Evolutionary conservation across 768 basidiomycete genomes (phyloP).

Genomic region (Gyrodon lividus): DNA sequence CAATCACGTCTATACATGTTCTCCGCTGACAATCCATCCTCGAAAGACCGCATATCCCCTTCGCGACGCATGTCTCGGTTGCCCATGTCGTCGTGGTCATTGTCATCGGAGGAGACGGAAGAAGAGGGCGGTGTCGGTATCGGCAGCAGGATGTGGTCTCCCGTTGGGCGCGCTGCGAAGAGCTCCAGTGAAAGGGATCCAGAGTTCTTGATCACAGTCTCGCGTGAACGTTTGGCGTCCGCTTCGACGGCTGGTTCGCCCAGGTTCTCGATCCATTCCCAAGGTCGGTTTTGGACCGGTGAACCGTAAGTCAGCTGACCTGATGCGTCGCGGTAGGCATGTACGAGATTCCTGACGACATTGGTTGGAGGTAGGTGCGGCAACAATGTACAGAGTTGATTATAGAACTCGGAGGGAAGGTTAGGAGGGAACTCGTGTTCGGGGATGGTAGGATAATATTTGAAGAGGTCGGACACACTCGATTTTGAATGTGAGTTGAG

Average conservation of each 20-base stretch:
- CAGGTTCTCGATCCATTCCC: slow-evolving; percentile 85
- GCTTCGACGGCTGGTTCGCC: slow-evolving; percentile 46
- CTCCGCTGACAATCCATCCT: slow-evolving; percentile 63
- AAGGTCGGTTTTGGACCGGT: slow-evolving; percentile 70
- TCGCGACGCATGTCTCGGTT: slow-evolving; percentile 27
- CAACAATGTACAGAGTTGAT: slow-evolving; percentile 58
- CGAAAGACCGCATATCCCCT: slow-evolving; percentile 54
- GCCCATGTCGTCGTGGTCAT: slow-evolving; percentile 19
- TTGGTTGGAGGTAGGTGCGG: slow-evolving; percentile 50
- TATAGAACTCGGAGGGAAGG: slow-evolving; percentile 54
- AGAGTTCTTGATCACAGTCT: slow-evolving; percentile 59
- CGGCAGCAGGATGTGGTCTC: slow-evolving; percentile 44
- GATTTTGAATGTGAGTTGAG: slow-evolving; percentile 58
- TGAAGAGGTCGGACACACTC: slow-evolving; percentile 55
- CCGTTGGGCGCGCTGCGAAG: slow-evolving; percentile 65
- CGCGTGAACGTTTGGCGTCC: slow-evolving; percentile 41
- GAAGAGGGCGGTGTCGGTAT: not conserved
- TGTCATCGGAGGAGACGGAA: not conserved
- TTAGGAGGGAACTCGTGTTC: slow-evolving; percentile 52
- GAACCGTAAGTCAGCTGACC: slow-evolving; percentile 49
- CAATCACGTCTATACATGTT: slow-evolving; percentile 72
- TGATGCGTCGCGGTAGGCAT: slow-evolving; percentile 52
- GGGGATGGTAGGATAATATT: slow-evolving; percentile 55
- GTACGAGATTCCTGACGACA: slow-evolving; percentile 56
- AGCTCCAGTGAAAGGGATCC: slow-evolving; percentile 71